Conservation (phyloP, 2,329 filamentous ascomycete species). For the Colletotrichum orbiculare region DNA sequence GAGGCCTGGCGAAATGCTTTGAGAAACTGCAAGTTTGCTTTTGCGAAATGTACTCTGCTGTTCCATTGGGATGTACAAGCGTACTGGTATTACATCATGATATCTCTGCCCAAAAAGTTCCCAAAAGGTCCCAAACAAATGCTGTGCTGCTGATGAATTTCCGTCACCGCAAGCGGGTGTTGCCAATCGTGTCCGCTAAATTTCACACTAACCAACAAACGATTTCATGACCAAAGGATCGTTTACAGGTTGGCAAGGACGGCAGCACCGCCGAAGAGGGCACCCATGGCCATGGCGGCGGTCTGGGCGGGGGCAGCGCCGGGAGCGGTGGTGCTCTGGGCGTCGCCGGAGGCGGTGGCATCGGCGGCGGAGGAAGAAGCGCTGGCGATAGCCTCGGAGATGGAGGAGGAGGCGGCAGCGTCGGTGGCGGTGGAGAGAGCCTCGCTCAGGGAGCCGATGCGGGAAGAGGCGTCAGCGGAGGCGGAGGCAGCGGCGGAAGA, state of each 20-base stretch:
- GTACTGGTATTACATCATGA: conserved; percentile 36
- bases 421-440: conserved; percentile 40
- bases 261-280: conserved; percentile 59
- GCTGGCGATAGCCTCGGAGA: background rate
- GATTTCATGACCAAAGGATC: too few relatives aligned
- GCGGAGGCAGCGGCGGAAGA: conserved; percentile 26
- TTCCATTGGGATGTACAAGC: conserved; percentile 28
- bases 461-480: conserved; percentile 24
- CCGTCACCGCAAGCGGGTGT: conserved; percentile 6
- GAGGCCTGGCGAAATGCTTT: too few relatives aligned
- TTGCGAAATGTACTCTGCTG: conserved; percentile 9
- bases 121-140: conserved; percentile 26
- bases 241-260: conserved; percentile 57
- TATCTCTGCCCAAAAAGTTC: conserved; percentile 15
- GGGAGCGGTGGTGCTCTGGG: conserved; percentile 36
- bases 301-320: conserved; percentile 49
- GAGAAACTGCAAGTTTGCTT: background rate
- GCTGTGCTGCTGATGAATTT: conserved; percentile 9
- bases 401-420: conserved; percentile 7
- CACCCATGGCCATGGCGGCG: conserved; percentile 57
- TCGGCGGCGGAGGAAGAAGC: conserved; percentile 37
- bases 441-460: conserved; percentile 41
- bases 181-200: conserved; percentile 8
- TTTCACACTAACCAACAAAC: background rate
- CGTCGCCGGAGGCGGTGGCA: conserved; percentile 29